Base-by-base conservation (phyloP, 257 asterid species). In the Plantago elongata region DNA sequence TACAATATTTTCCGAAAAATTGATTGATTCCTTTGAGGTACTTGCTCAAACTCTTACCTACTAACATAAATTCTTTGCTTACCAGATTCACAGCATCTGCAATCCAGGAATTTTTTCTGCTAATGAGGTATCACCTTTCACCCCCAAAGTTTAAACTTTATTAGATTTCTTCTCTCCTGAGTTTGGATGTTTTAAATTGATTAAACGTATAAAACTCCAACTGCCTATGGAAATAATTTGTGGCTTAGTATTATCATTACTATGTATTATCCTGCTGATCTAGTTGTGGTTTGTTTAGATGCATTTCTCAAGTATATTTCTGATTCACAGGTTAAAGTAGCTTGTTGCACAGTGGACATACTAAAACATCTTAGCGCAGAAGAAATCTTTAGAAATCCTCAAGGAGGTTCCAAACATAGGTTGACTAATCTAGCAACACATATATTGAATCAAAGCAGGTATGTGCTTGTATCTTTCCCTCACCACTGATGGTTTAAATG, bases 291-390 rank as follows among this genome's bases (percentile, higher is more conserved):
- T 54, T 40, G 43, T 54, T 18, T 27, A 54, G 27, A 14, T 27
- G 29, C 34, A 18, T 22, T 63, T 69, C 54, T 65, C 16, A 51
- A 57, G 51, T 54, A 58, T 64, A 6, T 54, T 70, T 57, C 61
- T 45, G 27, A 68, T 60, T 74, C 66, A 50, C 79, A 92, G 97
- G 87, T 89, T 66, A 82, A 87, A 49, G 76, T 93, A 60, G 96
- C 94, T 71, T 85, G 91, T 77, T 77, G 91, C 84, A 78, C 97
- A 1, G 90, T 82, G 16, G 99, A 93, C 75, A 81, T 89, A 62
- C 81, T 89, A 42, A 93, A 93, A 69, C 99, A 93, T 49, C 95
- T 93, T 13, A 87, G 97, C 72, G 96, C 97, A 7, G 99, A 79
- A 80, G 99, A 89, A 76, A 87, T 89, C 60, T 93, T 78, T 64